A percentile compares a stretch with the other conserved stretches of the same genome.
These are phyloP conservation scores for Arachnomyces sp. DNA, from an alignment of 2,329 filamentous ascomycete species.

Conservation along the genomic window DNA sequence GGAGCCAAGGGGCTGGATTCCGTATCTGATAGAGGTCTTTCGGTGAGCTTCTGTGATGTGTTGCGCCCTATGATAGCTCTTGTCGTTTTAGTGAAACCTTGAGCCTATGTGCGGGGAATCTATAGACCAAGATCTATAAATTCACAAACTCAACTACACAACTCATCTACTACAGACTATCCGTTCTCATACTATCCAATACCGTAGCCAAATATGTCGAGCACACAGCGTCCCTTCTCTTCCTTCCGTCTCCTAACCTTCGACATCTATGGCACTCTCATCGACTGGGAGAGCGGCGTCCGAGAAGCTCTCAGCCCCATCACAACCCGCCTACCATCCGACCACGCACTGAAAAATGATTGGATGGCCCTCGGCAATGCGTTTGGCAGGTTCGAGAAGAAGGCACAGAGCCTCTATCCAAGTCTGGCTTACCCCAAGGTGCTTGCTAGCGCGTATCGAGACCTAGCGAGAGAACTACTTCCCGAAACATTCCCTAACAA, in stretches of 20 bases:
- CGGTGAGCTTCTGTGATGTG: too few species aligned
- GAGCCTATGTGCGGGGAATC: too few species aligned
- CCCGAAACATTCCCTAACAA: constrained; percentile 7
- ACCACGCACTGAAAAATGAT: constrained; percentile 29
- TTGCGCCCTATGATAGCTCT: too few species aligned
- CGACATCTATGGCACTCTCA: constrained; percentile 71
- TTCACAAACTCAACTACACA: too few species aligned
- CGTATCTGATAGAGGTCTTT: too few species aligned
- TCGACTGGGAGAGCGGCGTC: constrained; percentile 69
- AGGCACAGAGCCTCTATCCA: constrained; percentile 48
- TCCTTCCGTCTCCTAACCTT: constrained; percentile 54
- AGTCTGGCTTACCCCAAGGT: constrained; percentile 52
- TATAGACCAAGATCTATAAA: too few species aligned
- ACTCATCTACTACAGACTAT: too few species aligned
- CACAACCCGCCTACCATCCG: constrained; percentile 31
- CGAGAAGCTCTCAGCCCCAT: constrained; percentile 42
- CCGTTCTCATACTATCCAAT: too few species aligned
- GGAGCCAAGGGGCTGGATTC: too few species aligned
- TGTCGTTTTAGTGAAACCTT: too few species aligned
- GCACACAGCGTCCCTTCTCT: constrained; percentile 12
- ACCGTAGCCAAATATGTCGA: too few species aligned
- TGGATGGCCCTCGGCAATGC: constrained; percentile 35
- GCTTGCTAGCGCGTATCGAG: constrained; percentile 40
- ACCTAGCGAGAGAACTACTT: constrained; percentile 24
- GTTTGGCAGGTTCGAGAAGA: constrained; percentile 40